Evolutionary conservation across 495 filamentous ascomycete species (phyloP), one percentile per base, ranked within the genome.

Genomic region (Penicillium lividum): DNA sequence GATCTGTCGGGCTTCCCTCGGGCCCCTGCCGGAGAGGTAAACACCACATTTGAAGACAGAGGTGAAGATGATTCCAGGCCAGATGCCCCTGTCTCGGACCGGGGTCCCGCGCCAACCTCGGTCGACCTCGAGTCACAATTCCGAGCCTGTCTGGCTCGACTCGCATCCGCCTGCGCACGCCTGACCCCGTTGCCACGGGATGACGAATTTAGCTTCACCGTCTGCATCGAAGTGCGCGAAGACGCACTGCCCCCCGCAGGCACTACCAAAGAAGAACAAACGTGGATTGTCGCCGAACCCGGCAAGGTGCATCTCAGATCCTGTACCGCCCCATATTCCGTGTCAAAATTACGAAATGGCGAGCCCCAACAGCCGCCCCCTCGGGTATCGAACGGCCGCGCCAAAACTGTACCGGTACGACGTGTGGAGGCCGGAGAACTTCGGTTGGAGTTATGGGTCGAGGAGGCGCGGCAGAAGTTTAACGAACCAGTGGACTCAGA

Each of bases 181-280:
- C 75, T 96, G 62, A 77, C 67, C 2, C 80, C 86, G 3, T 65
- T 96, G 57, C 91, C 92, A 0, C 74, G 81, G 22, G 82, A 87
- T 58, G 77, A 79, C 56, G 77, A 80, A 58, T 95, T 92, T 72
- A 89, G 89, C 16, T 98, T 91, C 66, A 96, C 91, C 13, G 77
- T 98, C 28, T 90, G 88, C 33, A 86, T 97, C 29, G 94, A 98
- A 73, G 76, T 97, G 59, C 82, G 85, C 36, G 86, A 90, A 51
- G 85, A 90, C 48, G 82, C 83, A 3, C 78, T 86, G 40, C 83
- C 88, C 22, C 94, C 92, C n/a, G 85, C 92, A 60, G 86, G 86
- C 42, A 84, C 77, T 10, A 80, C 77, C 78, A 75, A 67, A 57
- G 76, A 78, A 59, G 77, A 81, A 65, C 74, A 77, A 51, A 75